Conservation (phyloP, 805 yeast species). For the Candida succiphila region DNA sequence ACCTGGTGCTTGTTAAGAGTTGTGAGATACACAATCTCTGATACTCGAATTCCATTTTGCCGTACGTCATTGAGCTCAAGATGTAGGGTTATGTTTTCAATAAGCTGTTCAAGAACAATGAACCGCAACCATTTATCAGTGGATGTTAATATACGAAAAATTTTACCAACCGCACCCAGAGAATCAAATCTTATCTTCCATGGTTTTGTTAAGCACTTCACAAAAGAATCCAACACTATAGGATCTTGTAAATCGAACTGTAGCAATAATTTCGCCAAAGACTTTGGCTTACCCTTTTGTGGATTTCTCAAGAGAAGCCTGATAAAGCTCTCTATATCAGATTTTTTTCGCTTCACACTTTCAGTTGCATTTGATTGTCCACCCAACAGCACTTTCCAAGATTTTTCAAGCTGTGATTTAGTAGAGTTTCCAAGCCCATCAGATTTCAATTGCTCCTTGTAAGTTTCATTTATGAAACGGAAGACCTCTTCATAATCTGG, state of each 20-base stretch:
- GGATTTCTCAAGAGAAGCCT: slow-evolving; percentile 42
- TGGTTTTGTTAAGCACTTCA: slow-evolving; percentile 44
- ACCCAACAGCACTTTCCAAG: no score
- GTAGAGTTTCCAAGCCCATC: no score
- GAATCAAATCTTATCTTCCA: slow-evolving; percentile 52
- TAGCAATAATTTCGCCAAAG: slow-evolving; percentile 27
- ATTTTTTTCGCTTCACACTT: no score
- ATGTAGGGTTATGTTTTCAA: slow-evolving; percentile 58
- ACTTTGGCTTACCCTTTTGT: slow-evolving; percentile 28
- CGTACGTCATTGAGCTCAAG: slow-evolving; percentile 56
- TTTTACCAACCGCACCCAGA: slow-evolving; percentile 36
- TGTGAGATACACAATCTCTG: slow-evolving; percentile 51
- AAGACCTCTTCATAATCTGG: slow-evolving; percentile 44
- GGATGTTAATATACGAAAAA: slow-evolving; percentile 27
- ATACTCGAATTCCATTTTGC: slow-evolving; percentile 47
- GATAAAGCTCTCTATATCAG: no score
- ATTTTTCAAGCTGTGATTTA: no score
- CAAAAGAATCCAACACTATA: slow-evolving; percentile 18
- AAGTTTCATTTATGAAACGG: no score
- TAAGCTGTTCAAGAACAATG: slow-evolving; percentile 45
- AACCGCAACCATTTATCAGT: slow-evolving; percentile 31
- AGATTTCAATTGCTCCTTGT: no score
- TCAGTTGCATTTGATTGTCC: no score
- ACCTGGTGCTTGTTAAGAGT: slow-evolving; percentile 42
- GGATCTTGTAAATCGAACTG: slow-evolving; percentile 38